Conservation (phyloP, 1,284 basidiomycete species). For the Cryptococcus hybrid region DNA sequence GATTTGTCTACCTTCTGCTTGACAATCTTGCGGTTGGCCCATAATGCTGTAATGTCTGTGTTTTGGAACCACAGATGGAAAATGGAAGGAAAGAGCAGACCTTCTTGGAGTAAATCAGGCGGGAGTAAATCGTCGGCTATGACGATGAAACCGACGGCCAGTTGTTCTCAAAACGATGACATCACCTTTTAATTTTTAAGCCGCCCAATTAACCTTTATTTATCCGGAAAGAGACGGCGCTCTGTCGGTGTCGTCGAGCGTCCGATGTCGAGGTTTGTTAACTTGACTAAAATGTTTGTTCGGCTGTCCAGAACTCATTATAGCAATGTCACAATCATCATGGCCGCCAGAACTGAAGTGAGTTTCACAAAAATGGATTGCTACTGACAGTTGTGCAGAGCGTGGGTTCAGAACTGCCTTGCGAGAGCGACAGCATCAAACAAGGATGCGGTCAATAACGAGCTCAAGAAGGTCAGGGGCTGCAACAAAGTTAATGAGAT, state of each 20-base stretch:
- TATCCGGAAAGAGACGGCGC: no score
- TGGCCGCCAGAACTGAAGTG: constrained; percentile 45
- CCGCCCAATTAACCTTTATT: no score
- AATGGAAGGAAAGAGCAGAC: no score
- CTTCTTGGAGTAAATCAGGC: no score
- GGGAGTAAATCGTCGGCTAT: no score
- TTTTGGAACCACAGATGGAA: background rate
- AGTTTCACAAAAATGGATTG: constrained; percentile 1
- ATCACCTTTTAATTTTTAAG: no score
- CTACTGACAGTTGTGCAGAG: constrained; percentile 23
- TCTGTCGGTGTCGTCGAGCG: no score
- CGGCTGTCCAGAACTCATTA: background rate
- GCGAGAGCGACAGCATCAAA: constrained; percentile 43
- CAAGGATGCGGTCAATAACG: constrained; percentile 46
- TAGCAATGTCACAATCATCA: constrained; percentile 24
- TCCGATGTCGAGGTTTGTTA: no score
- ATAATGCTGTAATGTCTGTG: background rate
- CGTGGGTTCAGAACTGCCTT: constrained; percentile 49
- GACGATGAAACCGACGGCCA: no score
- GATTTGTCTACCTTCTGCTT: background rate
- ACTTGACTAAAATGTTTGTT: no score
- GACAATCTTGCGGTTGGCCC: background rate
- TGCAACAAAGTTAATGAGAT: background rate
- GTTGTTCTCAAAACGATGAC: no score
- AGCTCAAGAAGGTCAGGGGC: constrained; percentile 45